Evolutionary conservation across 2,329 filamentous ascomycete species (phyloP), one percentile per base, ranked within the genome.

Genomic region (Calonectria pteridis): DNA sequence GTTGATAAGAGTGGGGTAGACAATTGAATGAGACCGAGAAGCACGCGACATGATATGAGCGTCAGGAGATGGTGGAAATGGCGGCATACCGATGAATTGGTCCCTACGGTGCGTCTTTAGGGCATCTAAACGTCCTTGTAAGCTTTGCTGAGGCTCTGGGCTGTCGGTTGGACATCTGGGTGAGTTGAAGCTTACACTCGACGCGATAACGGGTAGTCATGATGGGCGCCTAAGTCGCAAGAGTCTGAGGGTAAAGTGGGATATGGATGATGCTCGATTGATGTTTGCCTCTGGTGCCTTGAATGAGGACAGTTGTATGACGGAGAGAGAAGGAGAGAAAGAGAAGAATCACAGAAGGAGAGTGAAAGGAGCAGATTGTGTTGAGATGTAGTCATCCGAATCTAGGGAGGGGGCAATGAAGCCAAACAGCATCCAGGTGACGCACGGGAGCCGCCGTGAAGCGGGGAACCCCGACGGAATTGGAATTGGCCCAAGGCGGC

Each of bases 51-150:
- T 33, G 40, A 28, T 26, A 13, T 23, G 16, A 31, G 31, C 55
- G 18, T 29, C 11, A 26, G 40, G 23, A 33, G 16, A 49, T 33
- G 0, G 20, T 23, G 37, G 29, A 11, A 59, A 67, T 23, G 65
- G 26, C 28, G 53, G 28, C 84, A 73, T 87, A 93, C 94, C 89
- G 85, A 95, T 95, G 81, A 98, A 92, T 84, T 98, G 96, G 84
- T 98, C 96, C 83, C 96, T 90, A 69, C 96, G 91, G 87, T 98
- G 96, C 67, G 95, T 96, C 90, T 98, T 92, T 81, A 91, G 87
- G 59, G 90, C 89, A 87, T 92, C 90, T 92, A 76, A 33, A 69
- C 67, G n/a, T 29, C 70, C 73, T 72, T 26, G 55, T 83, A 53
- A 81, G 80, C 66, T 16, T 40, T 29, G 29, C 1, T 66, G 46